Evolutionary conservation across 345 rosid species (phyloP), one percentile per base, ranked within the genome.

Genomic region (Eutrema heterophyllum): DNA sequence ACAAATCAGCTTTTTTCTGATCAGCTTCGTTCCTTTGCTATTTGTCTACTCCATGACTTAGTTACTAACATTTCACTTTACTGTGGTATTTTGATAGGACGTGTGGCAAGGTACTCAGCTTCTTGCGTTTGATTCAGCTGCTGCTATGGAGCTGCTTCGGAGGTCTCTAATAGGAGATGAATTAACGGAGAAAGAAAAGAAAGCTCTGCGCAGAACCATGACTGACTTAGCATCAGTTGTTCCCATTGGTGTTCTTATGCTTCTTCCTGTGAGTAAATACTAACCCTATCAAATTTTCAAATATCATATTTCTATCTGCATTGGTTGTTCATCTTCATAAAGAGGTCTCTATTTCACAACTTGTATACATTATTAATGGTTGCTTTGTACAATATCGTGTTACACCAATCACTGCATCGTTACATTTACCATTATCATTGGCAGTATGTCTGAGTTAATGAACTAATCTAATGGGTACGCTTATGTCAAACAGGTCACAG

Each of bases 101-200:
- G 91, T 95, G 72, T 84, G 87, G 86, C 99, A 92, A 84, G 99
- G 99, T 64, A 90, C 99, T 64, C 97, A 90, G 81, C 99, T 95
- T 79, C 86, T 95, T 57, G 97, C 88, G 39, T 83, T 89, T 77
- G 99, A 95, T 81, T 92, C 84, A 78, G 92, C 80, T 80, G 92
- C 97, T 80, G 93, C 99, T 12, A 76, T 68, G 84, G 97, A 77
- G 49, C 81, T 95, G 78, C 87, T 95, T 63, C 79, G 84, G 60
- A 92, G 96, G 79, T 82, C 71, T 59, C 54, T 92, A 71, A 72
- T 86, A 71, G 97, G 99, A 44, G 99, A 95, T 76, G 93, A 95
- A 76, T 82, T 95, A 71, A 85, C 99, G 32, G 87, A 81, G 74
- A 92, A 88, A 81, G 97, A 95, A 72, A 92, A 86, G 88, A 83